These are phyloP conservation scores for Tuber microsphaerosporum DNA, from an alignment of 495 filamentous ascomycete genomes.

Conservation along the genomic window DNA sequence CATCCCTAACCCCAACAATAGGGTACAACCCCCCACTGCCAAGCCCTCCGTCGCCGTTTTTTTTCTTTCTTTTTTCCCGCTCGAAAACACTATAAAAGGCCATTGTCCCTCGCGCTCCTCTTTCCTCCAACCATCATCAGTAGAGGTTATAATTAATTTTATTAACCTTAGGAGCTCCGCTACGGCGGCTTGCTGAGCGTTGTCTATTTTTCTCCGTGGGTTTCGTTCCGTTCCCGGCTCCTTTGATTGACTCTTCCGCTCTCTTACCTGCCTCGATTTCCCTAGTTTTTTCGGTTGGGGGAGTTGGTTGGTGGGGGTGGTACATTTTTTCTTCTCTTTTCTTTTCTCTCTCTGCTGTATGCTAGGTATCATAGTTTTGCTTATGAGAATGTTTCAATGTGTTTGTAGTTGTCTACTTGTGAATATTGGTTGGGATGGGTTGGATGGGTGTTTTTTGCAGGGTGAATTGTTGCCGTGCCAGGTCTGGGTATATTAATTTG, in stretches of 20 bases:
- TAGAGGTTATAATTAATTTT: conserved; percentile 32
- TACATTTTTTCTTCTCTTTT: not conserved
- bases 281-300: not conserved
- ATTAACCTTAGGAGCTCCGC: conserved; percentile 40
- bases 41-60: not conserved
- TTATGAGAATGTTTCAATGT: not conserved
- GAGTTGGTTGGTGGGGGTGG: not conserved
- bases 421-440: not conserved
- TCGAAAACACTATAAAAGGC: conserved; percentile 9
- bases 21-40: not conserved
- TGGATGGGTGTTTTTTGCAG: not conserved
- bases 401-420: not conserved
- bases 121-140: conserved; percentile 41
- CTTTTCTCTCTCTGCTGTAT: not conserved
- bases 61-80: not conserved
- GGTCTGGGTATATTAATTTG: not conserved
- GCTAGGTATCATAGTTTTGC: not conserved
- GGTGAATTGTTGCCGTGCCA: not conserved
- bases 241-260: conserved; percentile 40
- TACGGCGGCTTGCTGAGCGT: conserved; percentile 43
- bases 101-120: conserved; percentile 12
- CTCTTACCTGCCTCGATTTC: conserved; percentile 10
- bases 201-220: conserved; percentile 33
- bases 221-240: conserved; percentile 43
- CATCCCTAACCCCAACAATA: not conserved